Conservation (phyloP, 768 basidiomycete species). For the Nevesoporus exiguus region DNA sequence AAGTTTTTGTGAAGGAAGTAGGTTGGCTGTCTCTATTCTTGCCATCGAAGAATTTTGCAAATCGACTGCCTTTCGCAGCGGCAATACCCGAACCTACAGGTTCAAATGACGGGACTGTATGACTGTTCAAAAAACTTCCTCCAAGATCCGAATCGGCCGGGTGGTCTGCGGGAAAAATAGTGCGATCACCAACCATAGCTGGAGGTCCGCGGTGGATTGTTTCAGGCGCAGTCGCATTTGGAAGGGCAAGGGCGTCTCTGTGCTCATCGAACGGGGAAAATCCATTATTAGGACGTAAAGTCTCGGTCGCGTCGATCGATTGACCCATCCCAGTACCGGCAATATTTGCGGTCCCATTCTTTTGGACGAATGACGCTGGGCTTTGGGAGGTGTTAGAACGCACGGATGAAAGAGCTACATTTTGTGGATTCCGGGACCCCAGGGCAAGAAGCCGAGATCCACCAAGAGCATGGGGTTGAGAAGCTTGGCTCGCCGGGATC, state of each 20-base stretch:
- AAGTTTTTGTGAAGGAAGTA: slow-evolving; percentile 35
- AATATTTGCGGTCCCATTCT: slow-evolving; percentile 15
- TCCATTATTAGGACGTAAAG: slow-evolving; percentile 24
- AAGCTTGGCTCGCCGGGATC: slow-evolving; percentile 30
- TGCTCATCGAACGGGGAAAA: slow-evolving; percentile 61
- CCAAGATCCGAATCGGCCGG: slow-evolving; percentile 16
- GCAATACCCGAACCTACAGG: slow-evolving; percentile 44
- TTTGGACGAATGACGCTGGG: slow-evolving; percentile 22
- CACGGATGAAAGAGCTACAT: slow-evolving; percentile 10
- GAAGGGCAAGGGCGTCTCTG: slow-evolving; percentile 9
- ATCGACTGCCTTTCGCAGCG: slow-evolving; percentile 70
- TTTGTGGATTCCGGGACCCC: slow-evolving; percentile 27
- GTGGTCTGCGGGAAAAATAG: slow-evolving; percentile 24
- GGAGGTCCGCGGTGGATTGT: slow-evolving; percentile 17
- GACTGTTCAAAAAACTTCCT: slow-evolving; percentile 12
- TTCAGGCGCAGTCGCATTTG: slow-evolving; percentile 18
- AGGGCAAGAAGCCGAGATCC: slow-evolving; percentile 45
- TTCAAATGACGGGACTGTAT: slow-evolving; percentile 22
- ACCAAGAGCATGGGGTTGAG: slow-evolving; percentile 38
- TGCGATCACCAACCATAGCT: slow-evolving; percentile 20
- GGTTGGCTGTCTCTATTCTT: slow-evolving; percentile 48
- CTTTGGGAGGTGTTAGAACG: slow-evolving; percentile 24
- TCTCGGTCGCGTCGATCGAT: slow-evolving; percentile 17
- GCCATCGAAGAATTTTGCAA: slow-evolving; percentile 86
- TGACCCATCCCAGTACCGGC: slow-evolving; percentile 10